phyloP scores from a whole-genome alignment of 2,329 filamentous ascomycete species.

The Paecilomyces formosus region DNA sequence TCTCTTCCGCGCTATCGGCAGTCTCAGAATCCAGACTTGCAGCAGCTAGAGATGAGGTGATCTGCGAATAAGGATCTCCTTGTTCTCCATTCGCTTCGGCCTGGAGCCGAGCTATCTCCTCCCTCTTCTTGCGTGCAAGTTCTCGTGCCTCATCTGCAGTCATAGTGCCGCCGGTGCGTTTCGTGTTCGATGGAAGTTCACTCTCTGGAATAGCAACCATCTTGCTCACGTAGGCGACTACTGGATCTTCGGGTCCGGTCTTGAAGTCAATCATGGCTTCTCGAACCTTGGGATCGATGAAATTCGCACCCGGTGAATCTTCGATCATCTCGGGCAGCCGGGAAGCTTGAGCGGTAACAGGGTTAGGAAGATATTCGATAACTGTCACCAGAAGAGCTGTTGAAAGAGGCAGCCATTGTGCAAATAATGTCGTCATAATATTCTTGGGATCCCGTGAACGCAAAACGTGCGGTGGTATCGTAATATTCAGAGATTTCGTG shows the following conservation, averaged over 20 bases:
- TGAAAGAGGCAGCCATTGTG: slow-evolving; percentile 84
- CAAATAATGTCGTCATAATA: slow-evolving; percentile 78
- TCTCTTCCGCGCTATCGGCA: slow-evolving; percentile 45
- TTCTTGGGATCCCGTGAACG: slow-evolving; percentile 77
- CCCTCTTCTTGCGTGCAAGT: slow-evolving; percentile 77
- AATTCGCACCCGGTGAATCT: slow-evolving; percentile 66
- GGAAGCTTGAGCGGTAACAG: slow-evolving; percentile 67
- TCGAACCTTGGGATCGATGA: slow-evolving; percentile 61
- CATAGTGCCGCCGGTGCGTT: slow-evolving; percentile 61
- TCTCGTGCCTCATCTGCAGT: slow-evolving; percentile 87
- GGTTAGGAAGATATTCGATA: slow-evolving; percentile 84
- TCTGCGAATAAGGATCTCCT: slow-evolving; percentile 45
- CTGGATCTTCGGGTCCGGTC: slow-evolving; percentile 60
- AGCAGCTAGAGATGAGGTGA: slow-evolving; percentile 55
- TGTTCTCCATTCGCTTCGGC: slow-evolving; percentile 44
- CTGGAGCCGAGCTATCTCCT: slow-evolving; percentile 76
- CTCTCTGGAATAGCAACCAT: slow-evolving; percentile 95
- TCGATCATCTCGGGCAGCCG: slow-evolving; percentile 73
- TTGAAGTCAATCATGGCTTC: slow-evolving; percentile 80
- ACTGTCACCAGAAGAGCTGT: slow-evolving; percentile 90
- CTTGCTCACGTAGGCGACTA: slow-evolving; percentile 94
- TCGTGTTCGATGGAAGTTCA: slow-evolving; percentile 76
- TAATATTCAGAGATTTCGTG: slow-evolving; percentile 80
- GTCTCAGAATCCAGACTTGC: slow-evolving; percentile 51
- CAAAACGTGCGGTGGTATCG: slow-evolving; percentile 73